These are phyloP conservation scores for Mortierella sp. DNA, from an alignment of 371 early-diverging fungal genomes.

Conservation along the genomic window DNA sequence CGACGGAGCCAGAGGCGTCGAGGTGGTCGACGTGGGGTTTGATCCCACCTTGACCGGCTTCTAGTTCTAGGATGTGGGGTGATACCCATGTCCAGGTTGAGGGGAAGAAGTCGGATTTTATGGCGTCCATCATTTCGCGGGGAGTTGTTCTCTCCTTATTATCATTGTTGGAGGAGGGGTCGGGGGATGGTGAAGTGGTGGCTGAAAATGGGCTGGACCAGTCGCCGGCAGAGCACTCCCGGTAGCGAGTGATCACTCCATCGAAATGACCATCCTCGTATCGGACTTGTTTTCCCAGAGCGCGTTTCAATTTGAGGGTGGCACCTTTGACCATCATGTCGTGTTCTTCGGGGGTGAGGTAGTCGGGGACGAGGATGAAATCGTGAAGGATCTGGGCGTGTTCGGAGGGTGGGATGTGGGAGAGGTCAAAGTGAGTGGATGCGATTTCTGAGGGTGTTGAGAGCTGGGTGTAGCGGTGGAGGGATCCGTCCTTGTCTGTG, in stretches of 20 bases:
- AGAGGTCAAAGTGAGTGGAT: conserved; percentile 34
- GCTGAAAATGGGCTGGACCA: conserved; percentile 34
- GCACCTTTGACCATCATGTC: conserved; percentile 57
- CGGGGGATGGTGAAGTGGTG: background rate
- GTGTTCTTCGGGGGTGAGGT: conserved; percentile 61
- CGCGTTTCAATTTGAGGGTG: conserved; percentile 63
- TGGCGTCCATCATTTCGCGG: conserved; percentile 37
- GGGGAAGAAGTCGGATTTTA: conserved; percentile 50
- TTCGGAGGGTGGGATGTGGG: conserved; percentile 25
- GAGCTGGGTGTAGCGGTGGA: conserved; percentile 12
- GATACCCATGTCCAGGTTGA: conserved; percentile 52
- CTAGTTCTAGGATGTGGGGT: conserved; percentile 62
- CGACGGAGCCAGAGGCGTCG: conserved; percentile 67
- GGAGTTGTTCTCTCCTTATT: conserved; percentile 25
- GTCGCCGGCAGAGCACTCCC: conserved; percentile 60
- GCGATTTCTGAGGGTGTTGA: conserved; percentile 23
- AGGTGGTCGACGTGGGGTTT: conserved; percentile 72
- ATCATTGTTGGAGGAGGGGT: background rate
- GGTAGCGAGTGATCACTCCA: conserved; percentile 64
- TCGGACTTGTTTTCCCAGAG: conserved; percentile 57
- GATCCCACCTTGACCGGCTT: conserved; percentile 63
- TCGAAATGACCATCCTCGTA: conserved; percentile 71
- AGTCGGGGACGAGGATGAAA: conserved; percentile 64
- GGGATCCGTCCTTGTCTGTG: background rate
- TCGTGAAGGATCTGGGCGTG: conserved; percentile 45